These are phyloP conservation scores for Paramecium primaurelia DNA, from an alignment of 73 alveolate species.

Conservation along the genomic window DNA sequence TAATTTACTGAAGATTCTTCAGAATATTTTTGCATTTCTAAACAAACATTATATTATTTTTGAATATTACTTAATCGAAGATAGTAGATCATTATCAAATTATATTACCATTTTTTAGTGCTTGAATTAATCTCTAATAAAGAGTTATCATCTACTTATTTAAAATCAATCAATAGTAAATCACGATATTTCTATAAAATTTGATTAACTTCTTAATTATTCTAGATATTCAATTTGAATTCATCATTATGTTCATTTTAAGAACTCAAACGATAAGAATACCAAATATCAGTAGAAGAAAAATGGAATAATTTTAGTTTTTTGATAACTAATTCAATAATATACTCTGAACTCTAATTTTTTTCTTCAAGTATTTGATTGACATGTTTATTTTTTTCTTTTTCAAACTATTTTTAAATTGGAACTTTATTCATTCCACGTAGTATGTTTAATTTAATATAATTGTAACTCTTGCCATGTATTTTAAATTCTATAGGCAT, in stretches of 20 bases:
- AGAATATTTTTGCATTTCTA: not conserved
- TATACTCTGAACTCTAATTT: not conserved
- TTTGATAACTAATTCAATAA: not conserved
- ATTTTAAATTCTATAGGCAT: not conserved
- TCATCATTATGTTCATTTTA: no score
- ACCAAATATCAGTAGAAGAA: not conserved
- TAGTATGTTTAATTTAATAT: not conserved
- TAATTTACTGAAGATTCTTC: not conserved
- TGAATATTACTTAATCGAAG: not conserved
- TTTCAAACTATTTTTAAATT: not conserved
- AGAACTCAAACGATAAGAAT: not conserved
- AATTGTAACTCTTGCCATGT: not conserved
- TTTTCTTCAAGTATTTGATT: not conserved
- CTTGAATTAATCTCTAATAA: not conserved
- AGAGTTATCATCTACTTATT: not conserved
- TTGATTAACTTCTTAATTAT: not conserved
- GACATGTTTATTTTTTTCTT: not conserved
- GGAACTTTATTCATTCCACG: not conserved
- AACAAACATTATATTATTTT: not conserved
- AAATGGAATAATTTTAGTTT: not conserved
- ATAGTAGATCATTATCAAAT: not conserved
- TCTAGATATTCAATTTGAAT: no score
- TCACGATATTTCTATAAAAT: not conserved
- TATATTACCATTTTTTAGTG: not conserved
- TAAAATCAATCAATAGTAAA: not conserved